phyloP scores from a whole-genome alignment of 768 basidiomycete genomes.

The Pholiota conissans region DNA sequence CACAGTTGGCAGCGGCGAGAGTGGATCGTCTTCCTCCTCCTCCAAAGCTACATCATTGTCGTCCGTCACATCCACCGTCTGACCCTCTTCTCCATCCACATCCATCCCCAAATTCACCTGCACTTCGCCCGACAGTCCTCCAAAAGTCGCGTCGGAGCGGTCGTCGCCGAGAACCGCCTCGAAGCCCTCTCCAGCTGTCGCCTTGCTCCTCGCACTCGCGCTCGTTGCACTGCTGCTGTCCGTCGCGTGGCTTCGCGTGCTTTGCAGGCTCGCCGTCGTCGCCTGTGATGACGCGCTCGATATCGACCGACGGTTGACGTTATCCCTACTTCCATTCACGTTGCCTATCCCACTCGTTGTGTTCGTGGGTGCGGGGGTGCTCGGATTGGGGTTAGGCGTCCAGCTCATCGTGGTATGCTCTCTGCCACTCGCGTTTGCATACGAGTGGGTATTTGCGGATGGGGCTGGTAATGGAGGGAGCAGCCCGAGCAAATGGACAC shows the following conservation, averaged over 20 bases:
- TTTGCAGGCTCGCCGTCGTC: conserved; percentile 3
- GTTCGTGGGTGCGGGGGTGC: too few species aligned
- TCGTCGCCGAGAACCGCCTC: not conserved
- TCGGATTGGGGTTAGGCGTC: not conserved
- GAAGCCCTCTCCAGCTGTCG: not conserved
- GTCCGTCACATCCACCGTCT: not conserved
- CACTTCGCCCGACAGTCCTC: not conserved
- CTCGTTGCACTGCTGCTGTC: conserved; percentile 13
- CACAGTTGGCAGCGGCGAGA: conserved; percentile 13
- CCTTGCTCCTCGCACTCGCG: conserved; percentile 12
- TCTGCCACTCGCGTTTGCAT: too few species aligned
- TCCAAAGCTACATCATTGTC: conserved; percentile 7
- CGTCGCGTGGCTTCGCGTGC: not conserved
- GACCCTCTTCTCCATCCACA: not conserved
- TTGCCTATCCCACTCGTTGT: not conserved
- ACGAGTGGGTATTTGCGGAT: too few species aligned
- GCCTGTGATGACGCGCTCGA: conserved; percentile 11
- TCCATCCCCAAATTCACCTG: not conserved
- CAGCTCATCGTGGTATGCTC: not conserved
- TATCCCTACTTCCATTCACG: not conserved
- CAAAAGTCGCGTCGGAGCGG: not conserved
- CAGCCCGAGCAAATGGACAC: not conserved
- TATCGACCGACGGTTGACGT: conserved; percentile 17
- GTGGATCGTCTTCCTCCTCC: conserved; percentile 13
- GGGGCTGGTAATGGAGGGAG: not conserved